Conservation (phyloP, 371 early-diverging fungal species). For the Mucor piriformis region DNA sequence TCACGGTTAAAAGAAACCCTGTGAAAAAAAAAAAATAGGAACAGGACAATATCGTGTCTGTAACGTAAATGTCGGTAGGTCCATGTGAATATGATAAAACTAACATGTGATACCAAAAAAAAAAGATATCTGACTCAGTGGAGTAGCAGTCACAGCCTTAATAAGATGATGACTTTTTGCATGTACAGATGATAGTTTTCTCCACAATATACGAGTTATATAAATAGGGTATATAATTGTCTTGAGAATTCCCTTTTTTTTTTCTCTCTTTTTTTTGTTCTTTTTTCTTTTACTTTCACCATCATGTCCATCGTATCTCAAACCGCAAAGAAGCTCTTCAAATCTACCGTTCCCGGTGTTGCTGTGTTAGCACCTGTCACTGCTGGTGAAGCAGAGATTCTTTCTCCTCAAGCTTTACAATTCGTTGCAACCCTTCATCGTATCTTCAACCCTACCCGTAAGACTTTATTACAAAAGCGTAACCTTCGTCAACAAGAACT, state of each 20-base stretch:
- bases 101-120: slow-evolving; percentile 25
- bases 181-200: no score
- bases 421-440: slow-evolving; percentile 89
- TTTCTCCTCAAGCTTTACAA: slow-evolving; percentile 78
- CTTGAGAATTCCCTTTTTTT: neutral
- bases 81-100: slow-evolving; percentile 28
- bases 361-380: slow-evolving; percentile 38
- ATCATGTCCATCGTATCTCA: slow-evolving; percentile 11
- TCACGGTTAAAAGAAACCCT: neutral
- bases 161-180: neutral
- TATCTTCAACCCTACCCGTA: slow-evolving; percentile 85
- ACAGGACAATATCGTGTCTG: slow-evolving; percentile 6
- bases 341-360: slow-evolving; percentile 32
- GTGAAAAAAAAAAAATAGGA: neutral
- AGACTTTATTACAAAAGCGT: slow-evolving; percentile 78
- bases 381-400: slow-evolving; percentile 66
- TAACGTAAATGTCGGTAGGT: slow-evolving; percentile 5
- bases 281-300: slow-evolving; percentile 3
- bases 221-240: neutral
- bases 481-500: slow-evolving; percentile 76
- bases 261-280: slow-evolving; percentile 6
- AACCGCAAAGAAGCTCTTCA: slow-evolving; percentile 13
- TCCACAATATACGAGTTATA: neutral
- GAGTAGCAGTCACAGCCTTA: slow-evolving; percentile 7
- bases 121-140: slow-evolving; percentile 10